Percentiles rank a stretch among this genome's conserved stretches.
Conservation (phyloP, 2,329 filamentous ascomycete genomes). For the Arthrobotrys pseudoclavata region DNA sequence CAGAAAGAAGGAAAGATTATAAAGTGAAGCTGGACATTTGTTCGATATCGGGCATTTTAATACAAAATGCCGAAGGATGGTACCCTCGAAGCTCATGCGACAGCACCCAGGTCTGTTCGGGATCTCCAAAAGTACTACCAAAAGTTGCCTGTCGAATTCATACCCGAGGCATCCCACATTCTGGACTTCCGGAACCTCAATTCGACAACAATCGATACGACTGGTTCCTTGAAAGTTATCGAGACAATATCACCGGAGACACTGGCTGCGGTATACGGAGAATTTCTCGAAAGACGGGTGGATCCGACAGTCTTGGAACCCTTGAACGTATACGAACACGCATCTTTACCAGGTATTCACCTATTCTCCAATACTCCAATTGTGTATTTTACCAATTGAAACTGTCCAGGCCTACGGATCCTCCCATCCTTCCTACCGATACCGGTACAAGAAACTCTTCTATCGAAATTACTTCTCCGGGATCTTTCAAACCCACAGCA, state of each 20-base stretch:
- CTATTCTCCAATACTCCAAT: background rate
- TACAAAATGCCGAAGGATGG: conserved; percentile 32
- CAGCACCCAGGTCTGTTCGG: conserved; percentile 60
- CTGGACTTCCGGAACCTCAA: conserved; percentile 59
- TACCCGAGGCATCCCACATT: conserved; percentile 42
- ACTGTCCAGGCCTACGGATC: conserved; percentile 78
- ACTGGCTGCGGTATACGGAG: conserved; percentile 24
- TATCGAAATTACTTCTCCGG: conserved; percentile 81
- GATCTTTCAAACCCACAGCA: conserved; percentile 81
- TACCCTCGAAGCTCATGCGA: conserved; percentile 59
- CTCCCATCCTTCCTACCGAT: conserved; percentile 81
- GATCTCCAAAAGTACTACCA: conserved; percentile 62
- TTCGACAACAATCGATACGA: background rate
- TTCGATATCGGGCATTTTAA: background rate
- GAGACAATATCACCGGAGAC: conserved; percentile 36
- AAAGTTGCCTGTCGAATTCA: conserved; percentile 49
- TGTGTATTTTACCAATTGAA: background rate
- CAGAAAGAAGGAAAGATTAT: background rate
- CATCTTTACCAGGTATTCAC: conserved; percentile 60
- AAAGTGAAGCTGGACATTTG: background rate
- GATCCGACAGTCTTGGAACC: conserved; percentile 2
- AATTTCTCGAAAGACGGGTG: conserved; percentile 42
- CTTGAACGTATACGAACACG: conserved; percentile 58
- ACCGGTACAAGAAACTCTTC: conserved; percentile 76
- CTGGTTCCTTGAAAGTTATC: conserved; percentile 17